Conservation (phyloP, 2,329 filamentous ascomycete species). For the Fusarium sp. region DNA sequence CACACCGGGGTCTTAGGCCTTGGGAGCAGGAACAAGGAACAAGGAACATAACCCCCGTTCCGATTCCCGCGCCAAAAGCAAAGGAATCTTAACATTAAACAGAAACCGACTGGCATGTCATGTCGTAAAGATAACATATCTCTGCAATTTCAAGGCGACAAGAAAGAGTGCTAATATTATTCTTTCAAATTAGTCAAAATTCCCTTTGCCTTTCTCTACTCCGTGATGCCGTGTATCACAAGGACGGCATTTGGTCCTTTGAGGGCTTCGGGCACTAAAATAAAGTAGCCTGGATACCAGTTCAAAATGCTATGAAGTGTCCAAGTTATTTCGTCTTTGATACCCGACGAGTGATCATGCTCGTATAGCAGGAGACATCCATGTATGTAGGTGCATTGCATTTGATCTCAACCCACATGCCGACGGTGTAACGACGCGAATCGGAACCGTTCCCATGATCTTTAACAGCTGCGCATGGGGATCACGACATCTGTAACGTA, state of each 20-base stretch:
- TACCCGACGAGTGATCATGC: background rate
- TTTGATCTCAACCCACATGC: constrained; percentile 31
- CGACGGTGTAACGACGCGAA: constrained; percentile 33
- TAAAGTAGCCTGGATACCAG: background rate
- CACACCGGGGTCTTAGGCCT: constrained; percentile 17
- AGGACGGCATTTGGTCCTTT: constrained; percentile 35
- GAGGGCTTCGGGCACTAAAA: background rate
- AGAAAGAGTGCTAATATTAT: constrained; percentile 18
- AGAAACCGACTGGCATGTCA: constrained; percentile 4
- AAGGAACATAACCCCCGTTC: constrained; percentile 25
- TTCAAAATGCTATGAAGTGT: background rate
- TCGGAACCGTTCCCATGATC: constrained; percentile 43
- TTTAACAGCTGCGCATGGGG: constrained; percentile 24
- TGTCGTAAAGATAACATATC: constrained; percentile 14
- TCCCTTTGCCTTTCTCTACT: constrained; percentile 9
- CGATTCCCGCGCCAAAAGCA: constrained; percentile 37
- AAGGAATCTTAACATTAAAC: constrained; percentile 27
- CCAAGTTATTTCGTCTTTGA: background rate
- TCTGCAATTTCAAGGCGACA: constrained; percentile 27
- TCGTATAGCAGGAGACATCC: background rate
- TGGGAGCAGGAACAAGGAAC: constrained; percentile 19
- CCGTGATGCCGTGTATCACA: background rate
- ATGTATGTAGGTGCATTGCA: constrained; percentile 4
- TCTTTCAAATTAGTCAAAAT: constrained; percentile 11
- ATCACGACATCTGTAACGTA: constrained; percentile 18